phyloP scores from a whole-genome alignment of 75 land plant genomes.

The Sequoia sempervirens region DNA sequence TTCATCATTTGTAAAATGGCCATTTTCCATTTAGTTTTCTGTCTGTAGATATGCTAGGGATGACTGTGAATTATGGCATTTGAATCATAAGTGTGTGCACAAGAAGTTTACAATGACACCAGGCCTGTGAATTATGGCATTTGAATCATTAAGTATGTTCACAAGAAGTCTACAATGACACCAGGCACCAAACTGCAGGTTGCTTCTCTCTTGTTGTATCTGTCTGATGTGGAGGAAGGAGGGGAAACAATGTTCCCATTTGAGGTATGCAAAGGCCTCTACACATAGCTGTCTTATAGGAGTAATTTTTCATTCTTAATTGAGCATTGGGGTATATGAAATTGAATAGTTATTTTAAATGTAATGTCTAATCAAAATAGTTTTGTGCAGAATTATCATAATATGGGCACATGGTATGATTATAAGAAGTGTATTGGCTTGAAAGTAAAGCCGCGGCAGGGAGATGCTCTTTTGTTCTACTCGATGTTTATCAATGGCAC shows the following conservation, averaged over 20 bases:
- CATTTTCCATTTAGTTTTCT: background rate
- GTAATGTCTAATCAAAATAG: background rate
- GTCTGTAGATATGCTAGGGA: background rate
- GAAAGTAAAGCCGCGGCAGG: conserved; percentile 85
- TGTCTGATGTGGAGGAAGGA: conserved; percentile 94
- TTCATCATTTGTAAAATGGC: background rate
- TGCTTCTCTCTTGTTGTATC: conserved; percentile 88
- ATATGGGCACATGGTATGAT: conserved; percentile 60
- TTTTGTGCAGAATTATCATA: conserved; percentile 18
- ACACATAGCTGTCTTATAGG: background rate
- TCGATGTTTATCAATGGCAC: conserved; percentile 84
- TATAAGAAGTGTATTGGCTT: conserved; percentile 77
- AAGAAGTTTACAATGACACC: background rate
- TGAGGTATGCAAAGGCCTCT: conserved; percentile 54
- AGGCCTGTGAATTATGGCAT: background rate
- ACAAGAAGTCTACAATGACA: background rate
- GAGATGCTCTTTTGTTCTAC: conserved; percentile 93
- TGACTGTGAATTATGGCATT: background rate
- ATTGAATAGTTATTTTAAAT: background rate
- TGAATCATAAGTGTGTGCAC: background rate
- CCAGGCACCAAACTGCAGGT: conserved; percentile 42
- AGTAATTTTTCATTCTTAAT: background rate
- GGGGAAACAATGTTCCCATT: conserved; percentile 99
- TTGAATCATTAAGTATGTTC: background rate
- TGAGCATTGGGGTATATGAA: background rate